Base-by-base conservation (phyloP, 495 filamentous ascomycete species). In the Haplographium delicatum region DNA sequence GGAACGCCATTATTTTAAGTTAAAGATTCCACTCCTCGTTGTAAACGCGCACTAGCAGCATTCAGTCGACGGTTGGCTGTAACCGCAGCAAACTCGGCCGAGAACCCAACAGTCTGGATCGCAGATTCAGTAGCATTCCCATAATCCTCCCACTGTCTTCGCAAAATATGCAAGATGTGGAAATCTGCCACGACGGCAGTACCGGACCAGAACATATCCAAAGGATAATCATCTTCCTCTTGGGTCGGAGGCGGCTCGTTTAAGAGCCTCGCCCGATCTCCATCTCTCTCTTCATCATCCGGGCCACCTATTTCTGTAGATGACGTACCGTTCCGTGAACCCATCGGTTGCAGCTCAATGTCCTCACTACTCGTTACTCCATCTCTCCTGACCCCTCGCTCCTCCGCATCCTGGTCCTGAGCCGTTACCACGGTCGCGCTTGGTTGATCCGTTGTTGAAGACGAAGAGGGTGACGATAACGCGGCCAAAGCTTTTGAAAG, bases 331-430 rank as follows among this genome's bases (percentile, higher is more conserved):
- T 38, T 59, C 53, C 26, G 50, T 40, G 28, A 49, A 10, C 47
- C 52, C 20, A 71, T 57, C 45, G 63, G 62, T 58, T 72, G 69
- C 60, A 81, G 63, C 53, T 84, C 81, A 34, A 77, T 72, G 47
- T 71, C 74, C 1, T 66, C 61, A 7, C 66, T 69, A 27, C 70
- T 70, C 18, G 62, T 59, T 7, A 62, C 60, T 23, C 61, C 68
- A 52, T 72, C 68, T 52, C 83, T 72, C 20, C 81, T 62, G 19
- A 91, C 66, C 2, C 88, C 88, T n/a, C 84, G 78, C 64, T 94
- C 88, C 65, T 95, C 89, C 1, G 85, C 74, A 65, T 94, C 89
- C 59, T 82, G 75, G 57, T 91, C 86, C 61, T 91, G 87, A 19
- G 62, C 37, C 7, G 59, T 27, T 7, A 60, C 59, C 3, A 46